Evolutionary conservation across 768 basidiomycete species (phyloP).

Genomic region (Trametes meyenii): DNA sequence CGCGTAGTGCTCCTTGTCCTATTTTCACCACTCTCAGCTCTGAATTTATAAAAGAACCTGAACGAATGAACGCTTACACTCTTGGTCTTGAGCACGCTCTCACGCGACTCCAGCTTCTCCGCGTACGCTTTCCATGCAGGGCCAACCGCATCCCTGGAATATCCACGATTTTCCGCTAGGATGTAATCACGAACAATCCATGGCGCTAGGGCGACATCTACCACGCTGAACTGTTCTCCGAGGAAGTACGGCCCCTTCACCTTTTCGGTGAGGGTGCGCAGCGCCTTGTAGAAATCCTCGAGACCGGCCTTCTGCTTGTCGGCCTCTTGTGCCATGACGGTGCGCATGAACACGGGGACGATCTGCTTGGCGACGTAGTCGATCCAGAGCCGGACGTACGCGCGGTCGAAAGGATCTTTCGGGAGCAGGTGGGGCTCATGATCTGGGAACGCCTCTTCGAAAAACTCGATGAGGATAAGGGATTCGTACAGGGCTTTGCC

Average conservation of each 20-base stretch:
- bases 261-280: conserved; percentile 40
- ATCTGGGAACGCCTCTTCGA: conserved; percentile 60
- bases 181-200: conserved; percentile 56
- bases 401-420: conserved; percentile 52
- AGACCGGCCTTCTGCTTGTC: conserved; percentile 41
- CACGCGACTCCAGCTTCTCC: conserved; percentile 43
- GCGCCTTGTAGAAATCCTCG: conserved; percentile 41
- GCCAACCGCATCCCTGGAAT: conserved; percentile 46
- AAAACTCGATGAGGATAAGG: conserved; percentile 63
- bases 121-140: conserved; percentile 50
- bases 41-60: neutral
- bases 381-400: conserved; percentile 56
- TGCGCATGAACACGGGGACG: conserved; percentile 53
- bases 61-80: conserved; percentile 27
- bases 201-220: conserved; percentile 58
- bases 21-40: neutral
- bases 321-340: conserved; percentile 37
- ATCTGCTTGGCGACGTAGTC: conserved; percentile 57
- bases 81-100: conserved; percentile 50
- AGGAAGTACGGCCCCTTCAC: conserved; percentile 57
- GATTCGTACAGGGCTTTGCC: conserved; percentile 65
- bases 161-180: conserved; percentile 51
- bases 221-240: conserved; percentile 55
- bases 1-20: conserved; percentile 47
- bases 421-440: conserved; percentile 54